These are phyloP conservation scores for Sporothrix globosa DNA, from an alignment of 2,329 filamentous ascomycete genomes.

Conservation along the genomic window DNA sequence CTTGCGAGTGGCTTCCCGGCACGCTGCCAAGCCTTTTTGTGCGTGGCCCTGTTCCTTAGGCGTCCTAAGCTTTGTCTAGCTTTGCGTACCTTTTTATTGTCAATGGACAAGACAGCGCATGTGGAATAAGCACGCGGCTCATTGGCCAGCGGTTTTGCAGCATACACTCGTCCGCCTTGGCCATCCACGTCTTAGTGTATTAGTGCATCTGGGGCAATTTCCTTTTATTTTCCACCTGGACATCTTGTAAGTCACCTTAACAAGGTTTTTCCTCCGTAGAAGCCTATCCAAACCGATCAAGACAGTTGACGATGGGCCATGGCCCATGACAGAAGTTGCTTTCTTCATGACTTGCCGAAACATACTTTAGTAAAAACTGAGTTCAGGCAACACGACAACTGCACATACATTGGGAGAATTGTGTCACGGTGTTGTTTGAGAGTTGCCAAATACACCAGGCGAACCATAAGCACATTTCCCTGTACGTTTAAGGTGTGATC, in stretches of 20 bases:
- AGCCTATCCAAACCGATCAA: too few relatives aligned
- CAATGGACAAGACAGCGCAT: conserved; percentile 3
- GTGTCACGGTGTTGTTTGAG: background rate
- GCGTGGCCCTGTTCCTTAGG: background rate
- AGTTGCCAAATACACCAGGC: background rate
- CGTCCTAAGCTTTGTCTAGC: background rate
- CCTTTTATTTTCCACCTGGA: background rate
- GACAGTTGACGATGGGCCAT: background rate
- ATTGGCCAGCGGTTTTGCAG: conserved; percentile 8
- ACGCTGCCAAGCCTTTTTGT: conserved; percentile 20
- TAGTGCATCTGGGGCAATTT: background rate
- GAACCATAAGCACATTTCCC: background rate
- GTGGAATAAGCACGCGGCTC: conserved; percentile 29
- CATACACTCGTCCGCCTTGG: background rate
- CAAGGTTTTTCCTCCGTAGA: too few relatives aligned
- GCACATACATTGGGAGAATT: background rate
- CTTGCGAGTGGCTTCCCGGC: conserved; percentile 14
- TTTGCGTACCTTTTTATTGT: background rate
- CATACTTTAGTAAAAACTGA: background rate
- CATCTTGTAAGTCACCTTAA: background rate
- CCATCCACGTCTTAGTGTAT: background rate
- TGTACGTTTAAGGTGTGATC: background rate
- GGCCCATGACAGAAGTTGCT: background rate
- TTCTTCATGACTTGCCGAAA: background rate
- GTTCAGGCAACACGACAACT: background rate